Evolutionary conservation across 352 stramenopile species (phyloP).

Genomic region (Phytophthora fragariaefolia): DNA sequence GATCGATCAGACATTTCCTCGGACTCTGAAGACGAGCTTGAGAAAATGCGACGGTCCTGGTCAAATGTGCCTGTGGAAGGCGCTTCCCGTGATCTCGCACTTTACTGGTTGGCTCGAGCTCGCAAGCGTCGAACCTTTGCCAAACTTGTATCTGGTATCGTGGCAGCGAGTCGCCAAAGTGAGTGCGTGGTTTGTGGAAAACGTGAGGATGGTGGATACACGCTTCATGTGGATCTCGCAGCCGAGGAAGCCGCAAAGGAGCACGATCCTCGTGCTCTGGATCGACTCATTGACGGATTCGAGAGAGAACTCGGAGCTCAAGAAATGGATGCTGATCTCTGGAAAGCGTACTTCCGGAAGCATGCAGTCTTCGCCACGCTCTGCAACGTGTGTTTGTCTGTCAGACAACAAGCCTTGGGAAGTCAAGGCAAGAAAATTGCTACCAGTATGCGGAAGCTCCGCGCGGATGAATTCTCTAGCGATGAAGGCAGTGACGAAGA

Average conservation of each 20-base stretch:
- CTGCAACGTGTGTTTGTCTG: constrained; percentile 92
- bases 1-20: constrained; percentile 94
- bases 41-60: constrained; percentile 88
- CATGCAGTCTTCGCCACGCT: constrained; percentile 94
- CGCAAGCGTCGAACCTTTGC: constrained; percentile 92
- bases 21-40: constrained; percentile 92
- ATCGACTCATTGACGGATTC: constrained; percentile 80
- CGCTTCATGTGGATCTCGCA: constrained; percentile 86
- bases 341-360: constrained; percentile 97
- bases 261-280: constrained; percentile 78
- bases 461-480: constrained; percentile 93
- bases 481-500: constrained; percentile 87
- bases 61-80: constrained; percentile 86
- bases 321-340: constrained; percentile 92
- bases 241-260: constrained; percentile 64
- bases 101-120: constrained; percentile 94
- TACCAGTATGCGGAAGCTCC: constrained; percentile 66
- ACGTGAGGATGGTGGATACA: constrained; percentile 58
- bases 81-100: constrained; percentile 86
- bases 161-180: constrained; percentile 82
- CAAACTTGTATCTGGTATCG: constrained; percentile 88
- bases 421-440: constrained; percentile 27
- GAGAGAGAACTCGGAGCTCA: constrained; percentile 82
- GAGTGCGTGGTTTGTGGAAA: constrained; percentile 87
- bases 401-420: constrained; percentile 25